These are phyloP conservation scores for Spizellomyces punctatus DNA, from an alignment of 192 early-diverging fungal genomes.

Conservation along the genomic window DNA sequence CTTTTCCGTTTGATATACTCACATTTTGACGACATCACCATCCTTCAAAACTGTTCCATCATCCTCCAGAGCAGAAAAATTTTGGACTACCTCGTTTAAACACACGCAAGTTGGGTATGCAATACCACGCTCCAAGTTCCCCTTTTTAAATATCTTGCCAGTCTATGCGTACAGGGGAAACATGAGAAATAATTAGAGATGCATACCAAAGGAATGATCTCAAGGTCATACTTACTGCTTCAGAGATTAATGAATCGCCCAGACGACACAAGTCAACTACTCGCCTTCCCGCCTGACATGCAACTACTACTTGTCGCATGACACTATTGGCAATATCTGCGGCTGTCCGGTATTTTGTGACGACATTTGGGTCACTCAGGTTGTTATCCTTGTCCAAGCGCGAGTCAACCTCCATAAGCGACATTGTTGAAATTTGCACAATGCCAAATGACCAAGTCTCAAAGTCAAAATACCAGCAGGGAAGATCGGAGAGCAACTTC, in stretches of 20 bases:
- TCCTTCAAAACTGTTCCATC: slow-evolving; percentile 64
- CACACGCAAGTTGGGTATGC: slow-evolving; percentile 87
- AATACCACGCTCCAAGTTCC: slow-evolving; percentile 50
- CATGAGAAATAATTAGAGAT: background rate
- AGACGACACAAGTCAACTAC: slow-evolving; percentile 39
- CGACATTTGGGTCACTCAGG: slow-evolving; percentile 72
- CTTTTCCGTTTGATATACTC: slow-evolving; percentile 29
- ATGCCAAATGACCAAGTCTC: background rate
- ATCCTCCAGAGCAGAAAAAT: slow-evolving; percentile 82
- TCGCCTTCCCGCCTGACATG: slow-evolving; percentile 17
- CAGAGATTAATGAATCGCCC: slow-evolving; percentile 42
- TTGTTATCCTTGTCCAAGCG: slow-evolving; percentile 53
- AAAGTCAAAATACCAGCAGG: background rate
- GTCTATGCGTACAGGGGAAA: slow-evolving; percentile 1
- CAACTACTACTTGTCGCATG: slow-evolving; percentile 35
- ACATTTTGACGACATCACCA: slow-evolving; percentile 90
- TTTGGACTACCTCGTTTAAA: slow-evolving; percentile 80
- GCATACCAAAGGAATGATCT: background rate
- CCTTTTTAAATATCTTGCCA: slow-evolving; percentile 42
- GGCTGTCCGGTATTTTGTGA: slow-evolving; percentile 92
- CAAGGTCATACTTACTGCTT: slow-evolving; percentile 1
- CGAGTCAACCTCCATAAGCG: slow-evolving; percentile 21
- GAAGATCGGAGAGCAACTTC: background rate
- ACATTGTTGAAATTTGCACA: background rate
- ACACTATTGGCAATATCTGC: slow-evolving; percentile 81